phyloP scores from a whole-genome alignment of 2,329 filamentous ascomycete genomes.

The Plectosphaerella plurivora region DNA sequence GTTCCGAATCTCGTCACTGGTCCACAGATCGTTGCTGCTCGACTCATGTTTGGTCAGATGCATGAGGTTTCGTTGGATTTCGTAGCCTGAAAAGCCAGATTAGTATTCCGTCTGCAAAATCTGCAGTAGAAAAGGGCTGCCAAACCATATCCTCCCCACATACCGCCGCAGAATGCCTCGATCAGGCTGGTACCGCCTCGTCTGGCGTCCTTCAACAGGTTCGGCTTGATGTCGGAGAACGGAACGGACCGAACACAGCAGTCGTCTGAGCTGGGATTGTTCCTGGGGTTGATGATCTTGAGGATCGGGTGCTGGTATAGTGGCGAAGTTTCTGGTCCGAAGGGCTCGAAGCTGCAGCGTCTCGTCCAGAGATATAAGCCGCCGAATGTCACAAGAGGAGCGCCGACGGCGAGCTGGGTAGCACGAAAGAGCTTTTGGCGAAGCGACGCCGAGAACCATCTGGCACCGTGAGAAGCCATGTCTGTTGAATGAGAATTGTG shows the following conservation, averaged over 20 bases:
- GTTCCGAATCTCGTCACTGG: slow-evolving; percentile 1
- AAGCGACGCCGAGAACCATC: not conserved
- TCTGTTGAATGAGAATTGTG: not conserved
- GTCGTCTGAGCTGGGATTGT: slow-evolving; percentile 5
- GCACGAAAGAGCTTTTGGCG: not conserved
- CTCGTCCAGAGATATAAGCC: slow-evolving; percentile 12
- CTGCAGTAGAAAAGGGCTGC: not conserved
- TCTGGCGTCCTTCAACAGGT: slow-evolving; percentile 7
- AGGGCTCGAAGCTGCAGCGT: slow-evolving; percentile 6
- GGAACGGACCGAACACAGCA: slow-evolving; percentile 3
- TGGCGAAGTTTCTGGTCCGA: slow-evolving; percentile 1
- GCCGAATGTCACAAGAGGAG: not conserved
- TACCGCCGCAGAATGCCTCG: slow-evolving; percentile 7
- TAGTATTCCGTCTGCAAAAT: not conserved
- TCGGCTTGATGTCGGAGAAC: slow-evolving; percentile 4
- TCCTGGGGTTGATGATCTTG: slow-evolving; percentile 1
- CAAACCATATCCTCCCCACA: slow-evolving; percentile 11
- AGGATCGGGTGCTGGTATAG: slow-evolving; percentile 5
- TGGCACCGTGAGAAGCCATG: not conserved
- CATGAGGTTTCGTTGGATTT: slow-evolving; percentile 4
- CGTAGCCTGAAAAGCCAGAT: not conserved
- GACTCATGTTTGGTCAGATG: slow-evolving; percentile 2
- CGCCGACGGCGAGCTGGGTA: slow-evolving; percentile 2
- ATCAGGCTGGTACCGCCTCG: slow-evolving; percentile 6
- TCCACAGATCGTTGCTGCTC: slow-evolving; percentile 5